Conservation (phyloP, 2,329 filamentous ascomycete species). For the Curvularia sp. region DNA sequence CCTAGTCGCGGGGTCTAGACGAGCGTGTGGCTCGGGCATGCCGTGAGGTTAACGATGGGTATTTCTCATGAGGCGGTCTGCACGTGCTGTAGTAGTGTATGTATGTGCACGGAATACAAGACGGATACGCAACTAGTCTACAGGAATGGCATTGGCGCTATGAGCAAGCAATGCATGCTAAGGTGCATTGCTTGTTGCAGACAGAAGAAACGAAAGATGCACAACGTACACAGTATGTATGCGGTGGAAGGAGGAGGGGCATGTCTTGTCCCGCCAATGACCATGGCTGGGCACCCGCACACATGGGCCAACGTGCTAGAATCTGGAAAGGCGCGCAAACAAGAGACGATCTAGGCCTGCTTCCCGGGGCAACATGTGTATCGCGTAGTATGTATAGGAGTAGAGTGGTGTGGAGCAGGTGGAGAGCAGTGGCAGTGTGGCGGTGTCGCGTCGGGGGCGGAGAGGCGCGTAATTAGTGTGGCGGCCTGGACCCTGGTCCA, state of each 20-base stretch:
- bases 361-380: background rate
- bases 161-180: background rate
- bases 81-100: background rate
- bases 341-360: background rate
- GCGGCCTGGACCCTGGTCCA: slow-evolving; percentile 5
- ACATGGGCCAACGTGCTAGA: background rate
- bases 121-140: background rate
- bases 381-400: background rate
- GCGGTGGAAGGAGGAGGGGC: background rate
- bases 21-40: slow-evolving; percentile 4
- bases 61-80: background rate
- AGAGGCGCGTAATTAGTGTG: slow-evolving; percentile 1
- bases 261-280: background rate
- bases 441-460: background rate
- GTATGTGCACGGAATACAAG: background rate
- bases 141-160: background rate
- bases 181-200: background rate
- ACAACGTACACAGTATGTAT: background rate
- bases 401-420: no score
- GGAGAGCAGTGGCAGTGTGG: background rate
- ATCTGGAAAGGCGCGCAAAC: background rate
- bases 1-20: slow-evolving; percentile 1
- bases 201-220: background rate
- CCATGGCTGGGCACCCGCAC: background rate
- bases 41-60: background rate